Percentiles rank a stretch among this genome's conserved stretches.
These are phyloP conservation scores for Fusarium sp. DNA, from an alignment of 2,329 filamentous ascomycete genomes.

Conservation along the genomic window DNA sequence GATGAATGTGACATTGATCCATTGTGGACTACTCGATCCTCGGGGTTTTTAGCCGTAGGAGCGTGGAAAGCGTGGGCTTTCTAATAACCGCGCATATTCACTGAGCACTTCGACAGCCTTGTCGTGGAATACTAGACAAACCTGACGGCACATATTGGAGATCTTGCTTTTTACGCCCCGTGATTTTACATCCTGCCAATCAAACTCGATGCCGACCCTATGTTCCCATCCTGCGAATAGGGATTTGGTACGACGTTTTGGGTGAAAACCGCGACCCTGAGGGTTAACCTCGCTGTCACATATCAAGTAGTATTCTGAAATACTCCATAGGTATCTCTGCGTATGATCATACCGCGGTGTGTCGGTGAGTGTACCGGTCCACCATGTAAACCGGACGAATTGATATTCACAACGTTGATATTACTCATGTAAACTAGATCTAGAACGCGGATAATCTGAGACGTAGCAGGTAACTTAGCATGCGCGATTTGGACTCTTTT, in stretches of 20 bases:
- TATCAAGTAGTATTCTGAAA: not conserved
- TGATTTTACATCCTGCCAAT: constrained; percentile 23
- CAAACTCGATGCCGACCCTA: not conserved
- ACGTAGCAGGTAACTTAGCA: not conserved
- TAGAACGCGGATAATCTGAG: not conserved
- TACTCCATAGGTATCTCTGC: too few species aligned
- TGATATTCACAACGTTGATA: constrained; percentile 8
- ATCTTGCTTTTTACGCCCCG: constrained; percentile 18
- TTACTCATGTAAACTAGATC: not conserved
- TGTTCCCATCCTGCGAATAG: constrained; percentile 2
- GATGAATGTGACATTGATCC: constrained; percentile 20
- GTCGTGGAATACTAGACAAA: constrained; percentile 22
- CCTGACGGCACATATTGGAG: not conserved
- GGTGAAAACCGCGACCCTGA: too few species aligned
- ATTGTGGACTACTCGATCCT: constrained; percentile 23
- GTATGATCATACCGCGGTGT: constrained; percentile 21
- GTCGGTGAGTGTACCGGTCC: constrained; percentile 32
- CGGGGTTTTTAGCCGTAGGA: not conserved
- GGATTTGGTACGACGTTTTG: constrained; percentile 2
- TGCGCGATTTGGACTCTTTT: constrained; percentile 30
- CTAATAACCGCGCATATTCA: not conserved
- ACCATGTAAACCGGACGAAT: constrained; percentile 3
- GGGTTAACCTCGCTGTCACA: constrained; percentile 30
- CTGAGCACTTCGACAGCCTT: constrained; percentile 9
- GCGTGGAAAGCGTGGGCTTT: not conserved